phyloP scores from a whole-genome alignment of 116 monocot species.

The Posidonia oceanica region DNA sequence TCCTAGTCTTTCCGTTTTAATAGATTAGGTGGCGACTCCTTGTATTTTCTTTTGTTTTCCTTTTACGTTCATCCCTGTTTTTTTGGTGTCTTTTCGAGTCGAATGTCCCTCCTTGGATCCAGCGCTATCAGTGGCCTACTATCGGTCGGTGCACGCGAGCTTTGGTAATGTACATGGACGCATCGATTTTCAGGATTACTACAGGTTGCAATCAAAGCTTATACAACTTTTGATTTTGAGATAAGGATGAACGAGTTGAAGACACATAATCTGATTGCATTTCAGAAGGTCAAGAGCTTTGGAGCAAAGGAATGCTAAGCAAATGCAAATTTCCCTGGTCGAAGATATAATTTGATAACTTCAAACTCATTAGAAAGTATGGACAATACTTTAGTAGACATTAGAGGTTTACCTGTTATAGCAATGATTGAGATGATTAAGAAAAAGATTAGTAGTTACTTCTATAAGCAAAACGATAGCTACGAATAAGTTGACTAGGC shows the following conservation, averaged over 20 bases:
- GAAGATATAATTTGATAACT: not conserved
- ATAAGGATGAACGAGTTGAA: not conserved
- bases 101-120: not conserved
- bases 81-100: too few relatives aligned
- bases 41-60: too few relatives aligned
- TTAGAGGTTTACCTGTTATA: not conserved
- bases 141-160: too few relatives aligned
- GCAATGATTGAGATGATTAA: not conserved
- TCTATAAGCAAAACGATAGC: not conserved
- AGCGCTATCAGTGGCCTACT: too few relatives aligned
- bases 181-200: too few relatives aligned
- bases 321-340: not conserved
- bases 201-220: too few relatives aligned
- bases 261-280: not conserved
- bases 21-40: too few relatives aligned
- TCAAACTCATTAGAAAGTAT: not conserved
- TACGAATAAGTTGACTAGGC: not conserved
- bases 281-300: not conserved
- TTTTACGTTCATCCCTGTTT: too few relatives aligned
- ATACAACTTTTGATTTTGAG: not conserved
- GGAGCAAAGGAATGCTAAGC: not conserved
- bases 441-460: not conserved
- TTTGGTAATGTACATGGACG: too few relatives aligned
- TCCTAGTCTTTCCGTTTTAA: too few relatives aligned
- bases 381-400: not conserved